Evolutionary conservation across 768 basidiomycete species (phyloP), one percentile per base, ranked within the genome.

Genomic region (Naganishia vaughanmartiniae): DNA sequence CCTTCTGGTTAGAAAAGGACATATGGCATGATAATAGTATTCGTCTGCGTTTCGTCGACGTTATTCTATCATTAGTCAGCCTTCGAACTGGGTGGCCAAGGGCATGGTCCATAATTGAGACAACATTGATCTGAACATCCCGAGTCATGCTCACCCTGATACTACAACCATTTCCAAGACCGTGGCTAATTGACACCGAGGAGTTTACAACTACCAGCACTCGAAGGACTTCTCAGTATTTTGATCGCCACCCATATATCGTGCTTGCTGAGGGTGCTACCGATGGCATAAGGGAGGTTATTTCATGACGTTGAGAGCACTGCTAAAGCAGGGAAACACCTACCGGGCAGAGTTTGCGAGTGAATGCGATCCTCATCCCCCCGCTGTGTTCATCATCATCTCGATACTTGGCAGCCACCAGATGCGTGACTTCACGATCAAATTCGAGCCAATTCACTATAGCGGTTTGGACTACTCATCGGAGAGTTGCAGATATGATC

Each of bases 231-330:
- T 39, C 10, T 58, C 57, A 19, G 34, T n/a, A 24, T 28, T 30
- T 28, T 58, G 21, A 39, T 58, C 57, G 11, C 36, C 57, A 2
- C 34, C 57, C 21, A 58, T 9, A 17, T 58, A 58, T 11, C 34
- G 21, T 21, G 57, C 57, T 17, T 58, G 57, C 19, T 58, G 57
- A 39, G 57, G 57, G 15, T 58, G 39, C 57, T 58, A 39, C 33
- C n/a, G n/a, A n/a, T n/a, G n/a, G 10, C 34, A 33, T 17, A 28
- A 5, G 1, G 11, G 10, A 56, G 55, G 31, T 56, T 17, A 56
- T 28, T 19, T 15, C 7, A 42, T 7, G 10, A 42, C 15, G 15
- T 15, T 15, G 15, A 15, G 15, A 42, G 17, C 10, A 2, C 10
- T 42, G 10, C 2, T 2, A 7, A 15, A 2, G 30, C 7, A n/a